Conservation (phyloP, 2,329 filamentous ascomycete genomes). For the Microdochium paspali region DNA sequence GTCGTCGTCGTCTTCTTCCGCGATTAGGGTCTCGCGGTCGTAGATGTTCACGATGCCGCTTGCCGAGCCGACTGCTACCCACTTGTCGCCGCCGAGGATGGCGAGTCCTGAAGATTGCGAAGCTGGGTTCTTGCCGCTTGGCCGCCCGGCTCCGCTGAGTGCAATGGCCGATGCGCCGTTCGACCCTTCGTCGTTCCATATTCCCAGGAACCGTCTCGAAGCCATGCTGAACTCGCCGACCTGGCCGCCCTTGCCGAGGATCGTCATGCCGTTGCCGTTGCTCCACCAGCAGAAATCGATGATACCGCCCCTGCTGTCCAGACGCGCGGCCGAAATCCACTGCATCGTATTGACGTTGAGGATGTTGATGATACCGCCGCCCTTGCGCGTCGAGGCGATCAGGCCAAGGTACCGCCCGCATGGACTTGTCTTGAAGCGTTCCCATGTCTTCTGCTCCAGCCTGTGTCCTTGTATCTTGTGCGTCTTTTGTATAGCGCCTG, state of each 20-base stretch:
- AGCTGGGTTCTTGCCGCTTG: background rate
- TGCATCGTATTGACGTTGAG: conserved; percentile 72
- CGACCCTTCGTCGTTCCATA: conserved; percentile 87
- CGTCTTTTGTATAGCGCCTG: conserved; percentile 76
- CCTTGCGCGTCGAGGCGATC: conserved; percentile 69
- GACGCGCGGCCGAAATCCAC: conserved; percentile 74
- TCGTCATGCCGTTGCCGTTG: conserved; percentile 69
- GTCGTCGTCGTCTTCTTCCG: conserved; percentile 83
- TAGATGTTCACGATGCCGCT: conserved; percentile 92
- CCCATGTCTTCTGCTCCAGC: conserved; percentile 83
- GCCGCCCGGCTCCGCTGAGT: conserved; percentile 55
- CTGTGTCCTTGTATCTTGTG: conserved; percentile 65
- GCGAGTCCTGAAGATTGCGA: background rate
- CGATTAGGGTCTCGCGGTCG: conserved; percentile 59
- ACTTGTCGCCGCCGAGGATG: background rate
- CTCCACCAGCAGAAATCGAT: conserved; percentile 93
- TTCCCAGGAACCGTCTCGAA: conserved; percentile 58
- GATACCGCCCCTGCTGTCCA: conserved; percentile 75
- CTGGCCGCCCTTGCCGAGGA: conserved; percentile 79
- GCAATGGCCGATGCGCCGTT: conserved; percentile 76
- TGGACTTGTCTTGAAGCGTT: conserved; percentile 78
- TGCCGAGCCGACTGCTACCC: conserved; percentile 79
- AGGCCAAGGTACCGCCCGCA: conserved; percentile 81
- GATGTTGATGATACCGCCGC: conserved; percentile 81
- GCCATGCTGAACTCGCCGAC: conserved; percentile 80